Conservation (phyloP, 495 filamentous ascomycete species). For the Aspergillus cristatus region DNA sequence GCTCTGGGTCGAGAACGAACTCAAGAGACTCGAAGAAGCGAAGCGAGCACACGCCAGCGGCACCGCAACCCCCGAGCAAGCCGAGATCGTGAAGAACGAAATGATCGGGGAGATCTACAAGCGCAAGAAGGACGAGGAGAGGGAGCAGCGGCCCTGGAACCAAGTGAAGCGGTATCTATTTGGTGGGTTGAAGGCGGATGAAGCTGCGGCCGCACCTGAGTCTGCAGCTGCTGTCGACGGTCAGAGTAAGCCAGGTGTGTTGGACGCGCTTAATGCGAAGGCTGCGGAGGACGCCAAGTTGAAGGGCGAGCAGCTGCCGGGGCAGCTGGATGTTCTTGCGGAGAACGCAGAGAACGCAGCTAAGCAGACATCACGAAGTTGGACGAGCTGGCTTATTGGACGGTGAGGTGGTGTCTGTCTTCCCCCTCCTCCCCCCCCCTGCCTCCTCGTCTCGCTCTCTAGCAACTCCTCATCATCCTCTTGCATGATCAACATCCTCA, state of each 20-base stretch:
- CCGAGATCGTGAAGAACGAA: conserved; percentile 50
- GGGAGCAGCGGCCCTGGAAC: conserved; percentile 35
- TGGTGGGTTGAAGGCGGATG: conserved; percentile 42
- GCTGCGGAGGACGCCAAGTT: conserved; percentile 11
- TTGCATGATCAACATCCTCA: conserved; percentile 13
- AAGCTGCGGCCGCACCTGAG: conserved; percentile 17
- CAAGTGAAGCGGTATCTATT: conserved; percentile 33
- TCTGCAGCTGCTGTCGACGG: conserved; percentile 8
- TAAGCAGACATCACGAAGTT: conserved; percentile 31
- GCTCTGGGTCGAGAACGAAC: conserved; percentile 56
- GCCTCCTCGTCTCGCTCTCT: conserved; percentile 6
- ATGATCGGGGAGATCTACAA: conserved; percentile 40
- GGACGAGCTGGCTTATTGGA: conserved; percentile 37
- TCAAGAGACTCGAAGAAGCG: conserved; percentile 50
- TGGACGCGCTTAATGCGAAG: conserved; percentile 35
- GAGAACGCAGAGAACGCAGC: conserved; percentile 31
- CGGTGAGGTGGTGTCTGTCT: conserved; percentile 15
- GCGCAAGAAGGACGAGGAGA: conserved; percentile 35
- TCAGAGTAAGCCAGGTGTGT: conserved; percentile 16
- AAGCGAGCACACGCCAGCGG: conserved; percentile 52
- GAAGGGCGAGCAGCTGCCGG: conserved; percentile 14
- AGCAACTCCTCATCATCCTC: conserved; percentile 4
- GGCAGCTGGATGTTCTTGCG: conserved; percentile 33
- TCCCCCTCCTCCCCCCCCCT: conserved; percentile 5
- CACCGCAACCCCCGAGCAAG: conserved; percentile 45